These are phyloP conservation scores for Coemansia sp. DNA, from an alignment of 192 early-diverging fungal species.

Conservation along the genomic window DNA sequence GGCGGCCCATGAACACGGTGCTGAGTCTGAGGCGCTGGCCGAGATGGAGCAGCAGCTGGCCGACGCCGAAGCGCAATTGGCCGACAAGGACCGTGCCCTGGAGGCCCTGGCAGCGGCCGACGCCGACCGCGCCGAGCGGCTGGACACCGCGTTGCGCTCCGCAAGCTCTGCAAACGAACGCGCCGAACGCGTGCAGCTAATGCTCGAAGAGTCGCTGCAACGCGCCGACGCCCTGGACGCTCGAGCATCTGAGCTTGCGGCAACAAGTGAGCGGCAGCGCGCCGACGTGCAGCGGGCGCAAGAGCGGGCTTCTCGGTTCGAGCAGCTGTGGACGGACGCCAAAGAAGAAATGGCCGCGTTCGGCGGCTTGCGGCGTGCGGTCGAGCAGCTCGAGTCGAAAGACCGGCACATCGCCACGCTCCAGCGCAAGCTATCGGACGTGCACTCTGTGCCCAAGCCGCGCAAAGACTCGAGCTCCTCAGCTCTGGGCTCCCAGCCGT, in stretches of 20 bases:
- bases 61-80: conserved; percentile 14
- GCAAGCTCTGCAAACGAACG: conserved; percentile 42
- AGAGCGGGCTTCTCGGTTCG: conserved; percentile 31
- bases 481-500: neutral
- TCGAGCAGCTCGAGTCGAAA: conserved; percentile 43
- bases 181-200: conserved; percentile 39
- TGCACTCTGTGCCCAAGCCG: neutral
- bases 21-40: neutral
- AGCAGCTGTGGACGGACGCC: conserved; percentile 46
- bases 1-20: neutral
- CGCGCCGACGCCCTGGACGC: conserved; percentile 23
- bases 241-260: conserved; percentile 14
- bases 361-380: conserved; percentile 23
- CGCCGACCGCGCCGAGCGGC: conserved; percentile 18
- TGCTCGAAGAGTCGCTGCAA: conserved; percentile 35
- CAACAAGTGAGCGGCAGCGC: conserved; percentile 24
- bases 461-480: conserved; percentile 1
- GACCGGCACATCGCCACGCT: conserved; percentile 42
- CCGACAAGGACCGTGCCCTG: conserved; percentile 19
- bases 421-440: conserved; percentile 42
- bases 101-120: conserved; percentile 16
- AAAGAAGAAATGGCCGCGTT: conserved; percentile 39
- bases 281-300: conserved; percentile 19
- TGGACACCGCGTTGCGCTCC: conserved; percentile 27
- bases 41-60: conserved; percentile 18